Evolutionary conservation across 2,329 filamentous ascomycete species (phyloP).

Genomic region (Cercospora zeina): DNA sequence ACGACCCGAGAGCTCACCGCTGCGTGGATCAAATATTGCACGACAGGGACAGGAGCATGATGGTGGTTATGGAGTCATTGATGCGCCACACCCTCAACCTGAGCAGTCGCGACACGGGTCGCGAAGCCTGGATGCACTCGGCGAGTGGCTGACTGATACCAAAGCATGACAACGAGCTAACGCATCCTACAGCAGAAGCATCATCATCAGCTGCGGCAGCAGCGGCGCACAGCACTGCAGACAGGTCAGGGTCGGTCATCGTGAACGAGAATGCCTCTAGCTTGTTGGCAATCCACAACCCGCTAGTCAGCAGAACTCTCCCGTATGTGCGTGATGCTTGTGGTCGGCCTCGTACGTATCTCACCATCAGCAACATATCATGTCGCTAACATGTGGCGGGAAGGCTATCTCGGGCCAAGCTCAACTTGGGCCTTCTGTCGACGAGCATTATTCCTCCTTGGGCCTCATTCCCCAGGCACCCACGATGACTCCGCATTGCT

Average conservation of each 20-base stretch:
- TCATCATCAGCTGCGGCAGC: conserved; percentile 8
- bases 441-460: conserved; percentile 50
- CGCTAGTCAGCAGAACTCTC: conserved; percentile 12
- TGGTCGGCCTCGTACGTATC: conserved; percentile 39
- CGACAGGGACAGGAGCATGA: neutral
- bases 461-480: conserved; percentile 49
- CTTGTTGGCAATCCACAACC: conserved; percentile 3
- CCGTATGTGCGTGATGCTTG: conserved; percentile 16
- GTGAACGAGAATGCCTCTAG: conserved; percentile 2
- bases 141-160: neutral
- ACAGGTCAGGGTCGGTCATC: neutral
- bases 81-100: neutral
- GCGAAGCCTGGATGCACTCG: conserved; percentile 4
- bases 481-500: conserved; percentile 47
- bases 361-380: neutral
- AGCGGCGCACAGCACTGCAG: neutral
- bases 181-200: conserved; percentile 11
- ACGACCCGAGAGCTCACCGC: neutral
- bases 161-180: neutral
- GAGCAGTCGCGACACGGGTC: conserved; percentile 1
- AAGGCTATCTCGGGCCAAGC: conserved; percentile 57
- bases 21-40: neutral
- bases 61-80: neutral
- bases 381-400: conserved; percentile 4
- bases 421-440: conserved; percentile 60